phyloP scores from a whole-genome alignment of 225 moss, liverwort and hornwort genomes.

The Marchantia paleacea region DNA sequence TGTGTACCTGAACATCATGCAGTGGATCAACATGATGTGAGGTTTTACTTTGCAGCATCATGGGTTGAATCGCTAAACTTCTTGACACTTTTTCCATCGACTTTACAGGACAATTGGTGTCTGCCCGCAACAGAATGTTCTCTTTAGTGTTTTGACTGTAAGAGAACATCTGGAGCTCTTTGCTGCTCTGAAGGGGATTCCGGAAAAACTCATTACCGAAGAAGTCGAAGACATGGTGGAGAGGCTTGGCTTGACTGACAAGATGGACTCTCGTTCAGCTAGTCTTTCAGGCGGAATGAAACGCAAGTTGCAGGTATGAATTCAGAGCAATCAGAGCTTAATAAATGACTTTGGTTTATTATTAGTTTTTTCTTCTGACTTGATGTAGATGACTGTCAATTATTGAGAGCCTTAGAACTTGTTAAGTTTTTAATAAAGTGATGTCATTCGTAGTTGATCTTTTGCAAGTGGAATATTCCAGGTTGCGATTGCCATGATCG shows the following conservation, averaged over 20 bases:
- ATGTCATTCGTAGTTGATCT: not conserved
- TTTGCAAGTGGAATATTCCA: conserved; percentile 20
- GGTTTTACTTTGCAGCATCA: not conserved
- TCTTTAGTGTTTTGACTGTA: conserved; percentile 72
- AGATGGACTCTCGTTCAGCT: conserved; percentile 59
- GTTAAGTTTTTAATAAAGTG: too few species aligned
- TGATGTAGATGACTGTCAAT: too few species aligned
- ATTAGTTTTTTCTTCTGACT: not conserved
- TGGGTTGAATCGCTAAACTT: not conserved
- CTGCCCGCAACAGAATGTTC: conserved; percentile 93
- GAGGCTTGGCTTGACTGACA: conserved; percentile 70
- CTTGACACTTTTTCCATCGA: not conserved
- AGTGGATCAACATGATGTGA: not conserved
- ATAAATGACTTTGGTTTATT: too few species aligned
- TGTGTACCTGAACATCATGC: not conserved
- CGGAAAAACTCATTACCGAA: conserved; percentile 52
- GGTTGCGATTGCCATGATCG: conserved; percentile 97
- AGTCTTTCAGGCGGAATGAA: conserved; percentile 94
- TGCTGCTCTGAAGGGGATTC: conserved; percentile 75
- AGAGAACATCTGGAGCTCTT: conserved; percentile 82
- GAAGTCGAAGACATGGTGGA: conserved; percentile 79
- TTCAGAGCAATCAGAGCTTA: not conserved
- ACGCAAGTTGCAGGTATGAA: conserved; percentile 83
- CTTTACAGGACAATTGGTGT: conserved; percentile 78
- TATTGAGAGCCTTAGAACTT: too few species aligned